phyloP scores from a whole-genome alignment of 495 filamentous ascomycete genomes.

The Extremus antarcticus region DNA sequence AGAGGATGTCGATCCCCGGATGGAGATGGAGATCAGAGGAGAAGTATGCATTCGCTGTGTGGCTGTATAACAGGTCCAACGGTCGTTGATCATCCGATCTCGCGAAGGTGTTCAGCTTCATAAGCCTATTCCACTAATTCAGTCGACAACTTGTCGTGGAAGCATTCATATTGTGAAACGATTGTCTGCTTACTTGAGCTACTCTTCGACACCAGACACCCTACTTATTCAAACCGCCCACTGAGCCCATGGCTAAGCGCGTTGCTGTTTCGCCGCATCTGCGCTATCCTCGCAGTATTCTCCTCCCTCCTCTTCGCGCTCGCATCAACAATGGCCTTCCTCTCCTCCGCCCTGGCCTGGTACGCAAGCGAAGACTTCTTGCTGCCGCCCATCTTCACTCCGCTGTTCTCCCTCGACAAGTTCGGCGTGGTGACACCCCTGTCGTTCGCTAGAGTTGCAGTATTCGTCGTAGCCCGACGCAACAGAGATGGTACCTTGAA shows the following conservation, averaged over 20 bases:
- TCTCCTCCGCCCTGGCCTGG: conserved; percentile 63
- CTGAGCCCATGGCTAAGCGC: conserved; percentile 9
- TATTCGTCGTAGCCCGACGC: conserved; percentile 58
- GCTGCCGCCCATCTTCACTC: conserved; percentile 38
- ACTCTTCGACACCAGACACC: too few species aligned
- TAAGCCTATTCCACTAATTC: too few species aligned
- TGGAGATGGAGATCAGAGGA: too few species aligned
- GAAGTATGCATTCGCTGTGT: too few species aligned
- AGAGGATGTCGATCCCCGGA: too few species aligned
- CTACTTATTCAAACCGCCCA: conserved; percentile 17
- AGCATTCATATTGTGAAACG: too few species aligned
- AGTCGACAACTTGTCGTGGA: too few species aligned
- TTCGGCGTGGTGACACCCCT: conserved; percentile 23
- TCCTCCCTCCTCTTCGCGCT: conserved; percentile 54
- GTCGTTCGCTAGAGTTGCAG: conserved; percentile 18
- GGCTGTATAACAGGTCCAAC: too few species aligned
- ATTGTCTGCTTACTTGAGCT: too few species aligned
- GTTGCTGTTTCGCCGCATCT: conserved; percentile 32
- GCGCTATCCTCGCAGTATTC: conserved; percentile 47
- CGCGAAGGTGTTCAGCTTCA: too few species aligned
- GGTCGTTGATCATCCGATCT: too few species aligned
- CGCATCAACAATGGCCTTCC: conserved; percentile 46
- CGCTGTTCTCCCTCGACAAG: conserved; percentile 30
- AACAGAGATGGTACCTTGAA: conserved; percentile 74
- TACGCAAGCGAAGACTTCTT: conserved; percentile 77